These are phyloP conservation scores for Chaetoceros muelleri DNA, from an alignment of 108 stramenopile species.

Conservation along the genomic window DNA sequence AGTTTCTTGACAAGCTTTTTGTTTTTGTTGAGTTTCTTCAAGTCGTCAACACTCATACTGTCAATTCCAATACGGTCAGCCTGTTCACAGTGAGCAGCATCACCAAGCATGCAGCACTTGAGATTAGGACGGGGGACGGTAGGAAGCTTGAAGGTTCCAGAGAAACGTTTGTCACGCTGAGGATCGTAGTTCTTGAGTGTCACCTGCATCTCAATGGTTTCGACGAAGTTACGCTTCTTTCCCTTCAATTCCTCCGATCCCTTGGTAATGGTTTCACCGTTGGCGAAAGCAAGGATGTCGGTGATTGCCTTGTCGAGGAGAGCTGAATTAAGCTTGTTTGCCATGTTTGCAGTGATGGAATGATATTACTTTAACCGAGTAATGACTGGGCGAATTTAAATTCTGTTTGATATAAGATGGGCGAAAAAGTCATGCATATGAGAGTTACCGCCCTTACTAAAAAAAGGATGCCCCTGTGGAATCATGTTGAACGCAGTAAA, in stretches of 20 bases:
- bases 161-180: conserved; percentile 99
- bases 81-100: conserved; percentile 97
- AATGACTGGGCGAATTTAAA: conserved; percentile 49
- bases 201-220: conserved; percentile 96
- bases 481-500: background rate
- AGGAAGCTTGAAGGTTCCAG: conserved; percentile 98
- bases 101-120: conserved; percentile 98
- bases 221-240: conserved; percentile 99
- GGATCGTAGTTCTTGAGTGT: conserved; percentile 99
- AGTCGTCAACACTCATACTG: conserved; percentile 95
- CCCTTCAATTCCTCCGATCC: conserved; percentile 64
- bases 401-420: conserved; percentile 8
- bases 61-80: conserved; percentile 96
- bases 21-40: conserved; percentile 99
- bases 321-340: conserved; percentile 77
- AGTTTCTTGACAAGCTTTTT: conserved; percentile 99
- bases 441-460: conserved; percentile 7
- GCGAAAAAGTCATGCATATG: conserved; percentile 3
- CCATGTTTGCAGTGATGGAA: conserved; percentile 37
- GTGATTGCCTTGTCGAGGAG: conserved; percentile 61
- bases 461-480: background rate
- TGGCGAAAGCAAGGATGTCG: conserved; percentile 38
- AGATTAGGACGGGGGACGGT: conserved; percentile 88
- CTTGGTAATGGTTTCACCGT: conserved; percentile 28
- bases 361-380: conserved; percentile 39